Percentiles rank a stretch among this genome's conserved stretches.
phyloP scores from a whole-genome alignment of 148 eudicot genomes.

The Camellia granthamiana region DNA sequence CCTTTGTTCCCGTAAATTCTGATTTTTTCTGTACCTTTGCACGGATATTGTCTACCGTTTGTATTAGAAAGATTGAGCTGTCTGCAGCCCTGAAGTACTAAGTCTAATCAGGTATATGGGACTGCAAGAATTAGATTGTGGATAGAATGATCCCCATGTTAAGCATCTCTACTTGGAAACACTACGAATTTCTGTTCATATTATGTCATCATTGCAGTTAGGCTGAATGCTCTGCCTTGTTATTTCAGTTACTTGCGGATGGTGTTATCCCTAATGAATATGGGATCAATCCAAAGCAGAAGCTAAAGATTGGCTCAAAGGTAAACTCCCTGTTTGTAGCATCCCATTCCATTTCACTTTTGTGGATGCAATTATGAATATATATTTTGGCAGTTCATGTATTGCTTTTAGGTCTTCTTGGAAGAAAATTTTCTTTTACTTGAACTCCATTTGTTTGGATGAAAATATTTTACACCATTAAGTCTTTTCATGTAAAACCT shows the following conservation, averaged over 20 bases:
- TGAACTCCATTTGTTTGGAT: background rate
- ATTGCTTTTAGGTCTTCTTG: no score
- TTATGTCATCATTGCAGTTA: background rate
- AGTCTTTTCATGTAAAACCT: no score
- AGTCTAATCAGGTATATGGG: background rate
- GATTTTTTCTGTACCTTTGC: background rate
- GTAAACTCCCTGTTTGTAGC: constrained; percentile 30
- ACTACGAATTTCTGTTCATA: background rate
- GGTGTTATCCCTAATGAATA: constrained; percentile 98
- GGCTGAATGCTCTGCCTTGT: constrained; percentile 17
- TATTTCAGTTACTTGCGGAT: constrained; percentile 82
- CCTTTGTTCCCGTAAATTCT: background rate
- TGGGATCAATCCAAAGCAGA: constrained; percentile 93
- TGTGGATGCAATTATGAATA: background rate
- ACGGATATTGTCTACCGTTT: background rate
- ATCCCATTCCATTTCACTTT: constrained; percentile 3
- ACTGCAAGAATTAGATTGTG: background rate
- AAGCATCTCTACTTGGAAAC: background rate
- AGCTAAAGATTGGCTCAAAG: constrained; percentile 93
- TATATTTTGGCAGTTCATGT: background rate
- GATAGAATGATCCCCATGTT: background rate
- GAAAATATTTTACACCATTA: no score
- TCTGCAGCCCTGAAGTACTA: background rate
- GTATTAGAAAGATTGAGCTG: background rate
- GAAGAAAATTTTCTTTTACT: background rate